Percentiles rank a stretch among this genome's conserved stretches.
Conservation (phyloP, 139 green algal species). For the Spirogloea muscicola region DNA sequence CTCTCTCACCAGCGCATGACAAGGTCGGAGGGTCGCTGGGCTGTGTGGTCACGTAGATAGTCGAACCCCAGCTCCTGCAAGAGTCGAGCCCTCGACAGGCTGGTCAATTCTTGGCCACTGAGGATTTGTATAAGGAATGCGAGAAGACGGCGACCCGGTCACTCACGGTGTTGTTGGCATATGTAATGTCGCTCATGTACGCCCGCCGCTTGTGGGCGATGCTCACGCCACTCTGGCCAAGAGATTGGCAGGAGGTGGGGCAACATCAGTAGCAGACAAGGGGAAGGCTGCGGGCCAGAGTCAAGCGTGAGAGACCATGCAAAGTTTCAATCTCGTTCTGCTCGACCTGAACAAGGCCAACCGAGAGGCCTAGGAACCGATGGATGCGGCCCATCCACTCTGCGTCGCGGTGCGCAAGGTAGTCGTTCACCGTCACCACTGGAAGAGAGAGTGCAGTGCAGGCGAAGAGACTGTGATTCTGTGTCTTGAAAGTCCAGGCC, state of each 20-base stretch:
- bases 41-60: constrained; percentile 78
- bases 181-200: constrained; percentile 59
- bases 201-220: constrained; percentile 7
- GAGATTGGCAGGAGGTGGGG: no score
- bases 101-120: not conserved
- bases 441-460: not conserved
- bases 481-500: no score
- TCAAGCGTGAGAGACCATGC: no score
- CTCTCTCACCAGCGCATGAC: constrained; percentile 15
- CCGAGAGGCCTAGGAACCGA: constrained; percentile 34
- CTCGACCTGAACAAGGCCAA: constrained; percentile 33
- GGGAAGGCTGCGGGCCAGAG: no score
- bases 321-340: constrained; percentile 23
- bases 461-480: not conserved
- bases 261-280: no score
- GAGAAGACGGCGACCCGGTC: no score
- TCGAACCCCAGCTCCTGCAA: constrained; percentile 53
- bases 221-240: no score
- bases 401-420: constrained; percentile 31
- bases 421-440: constrained; percentile 48
- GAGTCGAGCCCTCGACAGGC: not conserved
- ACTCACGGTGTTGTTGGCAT: constrained; percentile 47
- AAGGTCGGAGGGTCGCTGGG: constrained; percentile 1
- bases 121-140: no score
- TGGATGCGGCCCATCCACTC: constrained; percentile 43